Conservation (phyloP, 2,329 filamentous ascomycete species). For the Colletotrichum liaoningense region DNA sequence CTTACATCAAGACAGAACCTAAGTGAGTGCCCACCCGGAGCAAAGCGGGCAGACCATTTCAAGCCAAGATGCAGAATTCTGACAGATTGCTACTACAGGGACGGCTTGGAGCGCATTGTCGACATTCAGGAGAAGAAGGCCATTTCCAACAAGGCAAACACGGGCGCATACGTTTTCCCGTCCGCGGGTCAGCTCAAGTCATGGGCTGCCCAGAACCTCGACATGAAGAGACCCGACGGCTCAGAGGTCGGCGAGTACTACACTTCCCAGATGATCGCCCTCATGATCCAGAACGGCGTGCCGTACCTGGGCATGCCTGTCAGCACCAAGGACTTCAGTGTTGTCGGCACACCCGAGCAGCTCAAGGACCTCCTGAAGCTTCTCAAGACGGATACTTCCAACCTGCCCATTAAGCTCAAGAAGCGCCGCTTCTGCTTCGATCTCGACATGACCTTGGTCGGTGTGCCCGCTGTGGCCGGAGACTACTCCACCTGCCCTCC, state of each 20-base stretch:
- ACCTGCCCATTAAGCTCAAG: conserved; percentile 38
- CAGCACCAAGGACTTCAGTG: conserved; percentile 40
- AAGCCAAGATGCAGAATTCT: background rate
- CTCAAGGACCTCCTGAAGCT: conserved; percentile 42
- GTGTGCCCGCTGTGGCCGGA: conserved; percentile 41
- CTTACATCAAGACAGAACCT: conserved; percentile 44
- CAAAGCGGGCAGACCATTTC: background rate
- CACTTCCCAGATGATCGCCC: conserved; percentile 41
- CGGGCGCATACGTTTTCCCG: conserved; percentile 43
- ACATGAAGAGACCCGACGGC: conserved; percentile 37
- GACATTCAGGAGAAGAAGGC: conserved; percentile 45
- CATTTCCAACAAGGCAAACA: conserved; percentile 45
- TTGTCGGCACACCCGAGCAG: conserved; percentile 44
- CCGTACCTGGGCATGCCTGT: conserved; percentile 41
- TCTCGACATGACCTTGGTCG: conserved; percentile 45
- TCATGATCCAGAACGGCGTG: conserved; percentile 41
- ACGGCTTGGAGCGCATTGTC: conserved; percentile 39
- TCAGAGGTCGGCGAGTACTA: conserved; percentile 42
- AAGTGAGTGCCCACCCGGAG: conserved; percentile 15
- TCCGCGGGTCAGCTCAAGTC: conserved; percentile 39
- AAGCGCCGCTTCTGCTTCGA: conserved; percentile 47
- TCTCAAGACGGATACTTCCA: conserved; percentile 38
- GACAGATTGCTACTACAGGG: conserved; percentile 10
- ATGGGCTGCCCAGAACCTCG: conserved; percentile 40
- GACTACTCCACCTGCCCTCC: conserved; percentile 45